Base-by-base conservation (phyloP, 495 filamentous ascomycete genomes). In the Cairneyella variabilis region DNA sequence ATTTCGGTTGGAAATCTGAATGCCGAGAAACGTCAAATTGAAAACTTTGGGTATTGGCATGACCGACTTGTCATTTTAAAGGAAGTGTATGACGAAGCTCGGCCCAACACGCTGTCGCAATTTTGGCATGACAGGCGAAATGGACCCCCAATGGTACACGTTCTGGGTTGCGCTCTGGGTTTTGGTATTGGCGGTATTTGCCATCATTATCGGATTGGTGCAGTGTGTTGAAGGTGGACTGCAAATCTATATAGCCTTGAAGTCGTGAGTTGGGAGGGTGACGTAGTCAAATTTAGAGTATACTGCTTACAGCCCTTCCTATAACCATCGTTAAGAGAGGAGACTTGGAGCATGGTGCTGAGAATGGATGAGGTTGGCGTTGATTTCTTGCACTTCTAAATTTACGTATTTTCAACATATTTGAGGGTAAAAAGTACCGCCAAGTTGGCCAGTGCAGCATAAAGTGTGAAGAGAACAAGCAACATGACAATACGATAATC, bases 121-220 rank as follows among this genome's bases (percentile, higher is more conserved):
- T 76, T 72, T 71, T 80, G 77, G 75, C 57, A 66, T 30, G 76
- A 83, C 58, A 53, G 76, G 45, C 60, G 79, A 3, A 75, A 76
- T 45, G 64, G 67, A 9, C 66, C 70, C n/a, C 0, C 74, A 80
- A 57, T 81, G 76, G 74, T 79, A 76, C 48, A 75, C 75, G 7
- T 76, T 80, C 39, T 82, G 78, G 78, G 68, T 78, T 9, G 78
- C 76, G 1, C 64, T 76, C 3, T 34, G 72, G 14, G 72, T 75
- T 1, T 60, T 78, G 3, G 34, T 67, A 1, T 57, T 81, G 40
- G 79, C 75, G 1, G 44, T 76, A 2, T 69, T 80, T 26, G 2
- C 44, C 25, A 47, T 47, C 1, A 0, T 81, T 37, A 76, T 81
- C 56, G 76, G 76, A 0, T 16, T 82, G 6, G 59, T 80, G 2